Evolutionary conservation across 192 early-diverging fungal genomes (phyloP).

Genomic region (Gryganskiella cystojenkinii): DNA sequence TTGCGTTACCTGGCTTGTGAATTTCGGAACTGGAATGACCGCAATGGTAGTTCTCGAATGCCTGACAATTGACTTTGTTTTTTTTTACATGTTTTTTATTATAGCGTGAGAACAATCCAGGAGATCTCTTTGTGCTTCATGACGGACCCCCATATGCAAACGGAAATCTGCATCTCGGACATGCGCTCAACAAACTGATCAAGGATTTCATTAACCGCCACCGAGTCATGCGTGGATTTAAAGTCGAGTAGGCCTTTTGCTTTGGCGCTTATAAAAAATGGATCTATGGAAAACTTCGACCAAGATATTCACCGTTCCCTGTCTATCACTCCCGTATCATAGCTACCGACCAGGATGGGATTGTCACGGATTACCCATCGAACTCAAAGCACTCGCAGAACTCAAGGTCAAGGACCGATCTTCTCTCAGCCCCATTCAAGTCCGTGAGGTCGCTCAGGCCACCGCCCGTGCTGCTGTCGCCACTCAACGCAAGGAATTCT

Average conservation of each 20-base stretch:
- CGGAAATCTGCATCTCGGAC: constrained; percentile 76
- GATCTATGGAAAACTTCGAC: not conserved
- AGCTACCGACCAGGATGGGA: constrained; percentile 83
- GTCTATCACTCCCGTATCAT: not conserved
- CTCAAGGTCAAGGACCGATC: constrained; percentile 58
- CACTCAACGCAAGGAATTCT: constrained; percentile 67
- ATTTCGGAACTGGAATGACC: too few relatives aligned
- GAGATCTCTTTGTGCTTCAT: constrained; percentile 75
- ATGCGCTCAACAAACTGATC: constrained; percentile 84
- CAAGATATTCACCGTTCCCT: not conserved
- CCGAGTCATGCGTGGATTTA: constrained; percentile 75
- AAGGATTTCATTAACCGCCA: constrained; percentile 87
- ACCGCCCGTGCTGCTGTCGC: constrained; percentile 69
- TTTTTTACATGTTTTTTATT: not conserved
- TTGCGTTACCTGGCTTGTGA: not conserved
- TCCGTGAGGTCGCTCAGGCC: constrained; percentile 63
- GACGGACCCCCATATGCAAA: constrained; percentile 89
- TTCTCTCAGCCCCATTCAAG: constrained; percentile 53
- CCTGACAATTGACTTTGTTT: not conserved
- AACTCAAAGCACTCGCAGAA: constrained; percentile 77
- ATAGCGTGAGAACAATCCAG: constrained; percentile 67
- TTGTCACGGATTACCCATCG: constrained; percentile 85
- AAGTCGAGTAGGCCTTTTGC: constrained; percentile 61
- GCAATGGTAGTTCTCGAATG: not conserved
- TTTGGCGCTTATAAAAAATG: not conserved